These are phyloP conservation scores for Lichenothelia convexa DNA, from an alignment of 495 filamentous ascomycete genomes.

Conservation along the genomic window DNA sequence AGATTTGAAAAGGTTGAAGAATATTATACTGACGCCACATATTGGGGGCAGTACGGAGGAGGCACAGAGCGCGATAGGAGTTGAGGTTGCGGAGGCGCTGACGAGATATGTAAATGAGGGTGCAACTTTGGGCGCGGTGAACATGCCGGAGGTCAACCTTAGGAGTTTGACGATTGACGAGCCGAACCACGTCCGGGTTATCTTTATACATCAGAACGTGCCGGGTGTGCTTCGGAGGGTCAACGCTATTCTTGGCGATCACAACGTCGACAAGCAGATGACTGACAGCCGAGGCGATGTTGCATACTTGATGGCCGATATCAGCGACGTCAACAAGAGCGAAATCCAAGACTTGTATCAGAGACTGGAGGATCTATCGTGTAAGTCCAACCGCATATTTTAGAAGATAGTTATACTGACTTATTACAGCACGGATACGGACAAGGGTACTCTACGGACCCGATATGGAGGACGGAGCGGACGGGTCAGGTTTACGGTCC, in stretches of 20 bases:
- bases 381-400: too few species aligned
- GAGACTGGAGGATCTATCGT: conserved; percentile 60
- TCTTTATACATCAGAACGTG: conserved; percentile 91
- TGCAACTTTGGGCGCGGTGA: conserved; percentile 75
- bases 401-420: too few species aligned
- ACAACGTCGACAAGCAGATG: conserved; percentile 98
- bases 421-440: too few species aligned
- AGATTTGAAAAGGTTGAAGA: conserved; percentile 69
- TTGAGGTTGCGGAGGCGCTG: conserved; percentile 76
- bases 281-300: conserved; percentile 85
- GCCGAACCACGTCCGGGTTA: conserved; percentile 71
- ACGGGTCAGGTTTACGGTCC: too few species aligned
- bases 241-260: conserved; percentile 78
- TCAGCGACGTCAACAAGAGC: conserved; percentile 59
- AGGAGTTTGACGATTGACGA: conserved; percentile 77
- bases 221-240: conserved; percentile 82
- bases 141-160: conserved; percentile 83
- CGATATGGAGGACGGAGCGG: too few species aligned
- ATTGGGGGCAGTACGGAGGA: conserved; percentile 97
- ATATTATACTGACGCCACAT: conserved; percentile 88
- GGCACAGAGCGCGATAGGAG: conserved; percentile 87
- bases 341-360: conserved; percentile 78
- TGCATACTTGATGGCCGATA: conserved; percentile 96
- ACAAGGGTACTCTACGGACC: too few species aligned
- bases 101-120: conserved; percentile 90